These are phyloP conservation scores for Candida smagusa DNA, from an alignment of 1,139 yeast species.

Conservation along the genomic window DNA sequence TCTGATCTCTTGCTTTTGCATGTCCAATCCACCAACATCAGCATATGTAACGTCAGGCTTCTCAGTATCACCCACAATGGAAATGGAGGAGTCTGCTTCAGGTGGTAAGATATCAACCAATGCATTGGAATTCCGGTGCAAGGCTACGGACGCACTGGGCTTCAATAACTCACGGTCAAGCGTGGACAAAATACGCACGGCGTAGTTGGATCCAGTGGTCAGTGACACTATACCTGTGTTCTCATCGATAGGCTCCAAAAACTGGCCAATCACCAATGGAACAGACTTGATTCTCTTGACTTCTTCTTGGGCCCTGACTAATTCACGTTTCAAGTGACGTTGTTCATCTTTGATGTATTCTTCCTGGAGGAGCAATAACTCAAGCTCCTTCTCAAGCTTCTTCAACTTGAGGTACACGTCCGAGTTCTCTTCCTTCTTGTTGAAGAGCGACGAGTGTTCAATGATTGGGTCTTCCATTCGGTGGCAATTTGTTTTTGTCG, in stretches of 20 bases:
- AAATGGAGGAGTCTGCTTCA: slow-evolving; percentile 95
- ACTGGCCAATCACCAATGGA: slow-evolving; percentile 97
- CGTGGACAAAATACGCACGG: slow-evolving; percentile 90
- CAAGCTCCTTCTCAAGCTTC: slow-evolving; percentile 85
- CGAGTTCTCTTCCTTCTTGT: slow-evolving; percentile 33
- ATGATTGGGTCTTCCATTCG: slow-evolving; percentile 24
- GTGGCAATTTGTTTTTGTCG: slow-evolving; percentile 11
- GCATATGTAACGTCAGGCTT: slow-evolving; percentile 87
- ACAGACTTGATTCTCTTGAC: slow-evolving; percentile 96
- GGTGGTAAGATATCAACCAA: slow-evolving; percentile 96
- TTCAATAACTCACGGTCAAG: slow-evolving; percentile 91
- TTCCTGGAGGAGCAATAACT: slow-evolving; percentile 80
- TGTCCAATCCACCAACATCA: slow-evolving; percentile 96
- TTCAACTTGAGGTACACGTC: slow-evolving; percentile 84
- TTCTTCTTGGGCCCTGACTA: slow-evolving; percentile 96
- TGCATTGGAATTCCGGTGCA: slow-evolving; percentile 97
- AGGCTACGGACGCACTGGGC: slow-evolving; percentile 92
- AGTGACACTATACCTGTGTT: slow-evolving; percentile 95
- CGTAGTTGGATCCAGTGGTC: slow-evolving; percentile 96
- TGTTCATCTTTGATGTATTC: slow-evolving; percentile 97
- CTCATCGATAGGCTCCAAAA: slow-evolving; percentile 95
- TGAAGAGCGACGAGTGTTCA: slow-evolving; percentile 12
- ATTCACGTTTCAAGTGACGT: slow-evolving; percentile 90
- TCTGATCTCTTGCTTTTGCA: slow-evolving; percentile 95
- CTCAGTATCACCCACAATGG: slow-evolving; percentile 92